phyloP scores from a whole-genome alignment of 2,329 filamentous ascomycete genomes.

The Sporothrix globosa region DNA sequence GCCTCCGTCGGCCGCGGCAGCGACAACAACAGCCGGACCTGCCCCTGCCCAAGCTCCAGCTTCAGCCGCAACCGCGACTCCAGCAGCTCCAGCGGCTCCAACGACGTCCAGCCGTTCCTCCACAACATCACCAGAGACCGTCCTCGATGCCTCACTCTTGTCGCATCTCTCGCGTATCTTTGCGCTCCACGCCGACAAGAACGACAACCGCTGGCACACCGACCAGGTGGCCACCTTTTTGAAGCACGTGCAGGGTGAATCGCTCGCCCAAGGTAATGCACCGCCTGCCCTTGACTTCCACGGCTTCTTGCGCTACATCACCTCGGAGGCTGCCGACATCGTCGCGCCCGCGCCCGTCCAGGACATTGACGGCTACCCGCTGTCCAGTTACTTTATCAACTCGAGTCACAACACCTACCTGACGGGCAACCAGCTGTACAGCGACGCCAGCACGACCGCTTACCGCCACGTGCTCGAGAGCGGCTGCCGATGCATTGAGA shows the following conservation, averaged over 20 bases:
- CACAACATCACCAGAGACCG: neutral
- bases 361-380: slow-evolving; percentile 68
- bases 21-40: neutral
- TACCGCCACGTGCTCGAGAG: slow-evolving; percentile 83
- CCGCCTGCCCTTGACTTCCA: slow-evolving; percentile 49
- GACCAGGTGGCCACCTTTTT: slow-evolving; percentile 53
- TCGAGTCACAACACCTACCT: slow-evolving; percentile 97
- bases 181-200: slow-evolving; percentile 48
- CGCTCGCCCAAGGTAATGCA: slow-evolving; percentile 42
- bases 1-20: neutral
- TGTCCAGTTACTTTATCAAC: slow-evolving; percentile 91
- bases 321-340: slow-evolving; percentile 52
- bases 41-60: neutral
- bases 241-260: slow-evolving; percentile 52
- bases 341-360: slow-evolving; percentile 47
- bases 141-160: slow-evolving; percentile 48
- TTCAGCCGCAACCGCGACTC: neutral
- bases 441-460: slow-evolving; percentile 81
- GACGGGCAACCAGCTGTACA: slow-evolving; percentile 83
- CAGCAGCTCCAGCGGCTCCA: neutral
- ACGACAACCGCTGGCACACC: slow-evolving; percentile 50
- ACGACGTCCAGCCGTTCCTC: neutral
- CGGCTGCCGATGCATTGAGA: slow-evolving; percentile 88
- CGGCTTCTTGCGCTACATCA: slow-evolving; percentile 61
- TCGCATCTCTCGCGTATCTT: slow-evolving; percentile 54